Base-by-base conservation (phyloP, 1,139 yeast genomes). In the Hyphopichia khmerensis region DNA sequence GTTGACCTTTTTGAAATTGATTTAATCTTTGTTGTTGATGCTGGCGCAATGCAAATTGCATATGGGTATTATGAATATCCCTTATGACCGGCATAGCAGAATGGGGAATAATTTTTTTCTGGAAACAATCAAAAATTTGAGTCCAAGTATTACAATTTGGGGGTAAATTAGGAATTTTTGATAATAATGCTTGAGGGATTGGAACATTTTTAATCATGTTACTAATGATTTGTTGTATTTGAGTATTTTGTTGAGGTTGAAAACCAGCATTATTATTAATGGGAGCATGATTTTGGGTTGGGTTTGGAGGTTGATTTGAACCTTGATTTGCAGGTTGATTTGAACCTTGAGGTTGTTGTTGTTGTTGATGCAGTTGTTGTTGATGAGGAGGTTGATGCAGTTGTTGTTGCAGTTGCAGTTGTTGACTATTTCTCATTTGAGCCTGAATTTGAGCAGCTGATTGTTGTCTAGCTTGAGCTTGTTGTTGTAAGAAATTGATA, bases 71-170 rank as follows among this genome's bases (percentile, higher is more conserved):
- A 55, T 84, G 85, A 8, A 82, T 80, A 43, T 80, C 84, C 54
- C 78, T 80, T 43, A 85, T 77, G 30, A 75, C 61, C 5, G 77
- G 76, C 64, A 83, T 64, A 18, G 77, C 75, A 17, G 78, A 72
- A 4, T 74, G 73, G 1, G 86, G 79, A 26, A 86, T 66, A 41
- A 78, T 69, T 43, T 79, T 82, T 49, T 79, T 77, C 46, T 77
- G 79, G 40, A 86, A 73, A 51, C 86, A 75, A 41, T 85, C 88
- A 58, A 86, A 82, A 23, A 90, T 80, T 59, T 85, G 91, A 35
- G 80, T 78, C 96, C 96, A 89, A 4, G 96, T 87, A 49, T 79
- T 83, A 33, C 84, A 84, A 41, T 83, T 86, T n/a, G 85, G 82
- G 0, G 96, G 96, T 30, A 90, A 69, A 38, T 81, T 83, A 11